Evolutionary conservation across 225 moss, liverwort and hornwort genomes (phyloP), one percentile per base, ranked within the genome.

Genomic region (Ulota crispa): DNA sequence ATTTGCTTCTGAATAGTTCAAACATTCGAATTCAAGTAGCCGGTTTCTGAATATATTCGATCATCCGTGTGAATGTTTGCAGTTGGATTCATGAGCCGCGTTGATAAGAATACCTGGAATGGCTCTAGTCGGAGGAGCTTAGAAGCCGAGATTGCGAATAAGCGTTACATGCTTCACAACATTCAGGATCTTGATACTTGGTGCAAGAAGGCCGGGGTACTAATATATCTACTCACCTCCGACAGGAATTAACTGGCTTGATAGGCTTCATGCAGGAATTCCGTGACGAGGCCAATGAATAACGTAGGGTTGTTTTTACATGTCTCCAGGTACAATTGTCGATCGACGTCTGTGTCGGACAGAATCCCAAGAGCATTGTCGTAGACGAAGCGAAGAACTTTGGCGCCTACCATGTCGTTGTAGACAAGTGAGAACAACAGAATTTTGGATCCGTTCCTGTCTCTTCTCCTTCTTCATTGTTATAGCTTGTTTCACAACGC

Each of bases 161-260:
- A 90, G 82, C 83, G 88, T 10, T 80, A 65, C 34, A 90, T 86
- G 90, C 88, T 90, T 55, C 86, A 90, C 65, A 88, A 88, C 60
- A 90, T 86, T 30, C 83, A 73, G 64, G 64, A 88, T 79, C 84
- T 90, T n/a, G 88, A 86, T 62, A 76, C 50, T 24, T 77, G 84
- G 88, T 90, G 90, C 86, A 86, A 88, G 77, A 88, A 90, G 82
- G 90, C 90, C 64, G 90, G 86, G 84, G 90, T 90, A 84, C 41
- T 54, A 41, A 45, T n/a, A n/a, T n/a, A n/a, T 68, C 74, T 64
- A 26, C 75, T 72, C 36, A 27, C 34, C 32, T 78, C 70, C 43
- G 16, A 65, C 31, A 30, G 5, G 68, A 68, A 30, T 43, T 37
- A 26, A 28, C n/a, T 31, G 31, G 24, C n/a, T 72, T 73, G 20